A percentile compares a stretch with the other conserved stretches of the same genome.
Conservation (phyloP, 208 protist genomes). For the Naegleria fowleri region DNA sequence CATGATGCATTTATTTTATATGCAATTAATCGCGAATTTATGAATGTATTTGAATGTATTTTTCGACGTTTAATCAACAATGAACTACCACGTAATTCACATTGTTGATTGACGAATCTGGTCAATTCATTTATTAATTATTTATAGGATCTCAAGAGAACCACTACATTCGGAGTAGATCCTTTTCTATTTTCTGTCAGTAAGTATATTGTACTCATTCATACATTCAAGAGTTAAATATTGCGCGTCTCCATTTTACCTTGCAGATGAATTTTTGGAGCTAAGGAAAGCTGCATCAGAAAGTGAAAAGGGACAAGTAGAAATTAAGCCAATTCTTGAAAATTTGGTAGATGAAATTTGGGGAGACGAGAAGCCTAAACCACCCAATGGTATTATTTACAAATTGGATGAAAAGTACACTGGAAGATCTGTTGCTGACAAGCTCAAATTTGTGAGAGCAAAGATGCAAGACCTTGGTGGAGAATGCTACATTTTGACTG, state of each 20-base stretch:
- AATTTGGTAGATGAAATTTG: constrained; percentile 33
- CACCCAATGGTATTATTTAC: constrained; percentile 44
- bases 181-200: constrained; percentile 55
- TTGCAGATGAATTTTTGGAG: not conserved
- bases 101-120: not conserved
- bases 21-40: no score
- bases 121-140: no score
- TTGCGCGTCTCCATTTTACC: no score
- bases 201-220: no score
- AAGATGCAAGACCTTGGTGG: constrained; percentile 54
- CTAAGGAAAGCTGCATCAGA: not conserved
- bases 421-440: constrained; percentile 56
- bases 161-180: constrained; percentile 42
- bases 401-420: constrained; percentile 59
- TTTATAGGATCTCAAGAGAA: constrained; percentile 45
- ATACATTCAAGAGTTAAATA: no score
- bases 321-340: not conserved
- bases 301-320: not conserved
- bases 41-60: no score
- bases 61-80: no score
- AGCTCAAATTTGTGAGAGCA: constrained; percentile 51
- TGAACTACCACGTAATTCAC: no score
- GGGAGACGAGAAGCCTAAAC: not conserved
- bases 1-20: no score
- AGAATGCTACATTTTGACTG: constrained; percentile 65